phyloP scores from a whole-genome alignment of 1,139 yeast species.

The Schwanniomyces etchellsii region DNA sequence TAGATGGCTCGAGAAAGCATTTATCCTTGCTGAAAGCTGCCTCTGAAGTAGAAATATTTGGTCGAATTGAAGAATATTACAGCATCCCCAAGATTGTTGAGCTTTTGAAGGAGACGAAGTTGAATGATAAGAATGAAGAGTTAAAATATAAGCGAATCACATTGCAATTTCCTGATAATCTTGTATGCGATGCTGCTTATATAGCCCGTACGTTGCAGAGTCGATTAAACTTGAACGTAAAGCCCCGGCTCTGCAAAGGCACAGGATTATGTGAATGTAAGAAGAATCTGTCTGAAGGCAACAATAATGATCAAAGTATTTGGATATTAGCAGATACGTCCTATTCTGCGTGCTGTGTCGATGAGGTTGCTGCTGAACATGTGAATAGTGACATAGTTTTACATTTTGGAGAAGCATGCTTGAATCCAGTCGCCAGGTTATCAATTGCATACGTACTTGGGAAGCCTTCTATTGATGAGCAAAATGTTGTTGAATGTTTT shows the following conservation, averaged over 20 bases:
- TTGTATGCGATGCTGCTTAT: constrained; percentile 73
- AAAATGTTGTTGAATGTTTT: constrained; percentile 28
- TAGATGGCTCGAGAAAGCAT: constrained; percentile 26
- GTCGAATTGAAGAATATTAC: constrained; percentile 43
- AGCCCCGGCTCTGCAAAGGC: neutral
- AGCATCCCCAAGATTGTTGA: constrained; percentile 40
- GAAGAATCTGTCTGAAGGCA: constrained; percentile 1
- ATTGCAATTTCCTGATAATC: constrained; percentile 81
- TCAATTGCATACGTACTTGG: constrained; percentile 79
- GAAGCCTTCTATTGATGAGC: constrained; percentile 45
- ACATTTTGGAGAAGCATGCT: constrained; percentile 93
- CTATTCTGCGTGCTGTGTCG: constrained; percentile 92
- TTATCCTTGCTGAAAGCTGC: constrained; percentile 19
- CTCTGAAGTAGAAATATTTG: constrained; percentile 20
- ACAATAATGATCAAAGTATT: constrained; percentile 23
- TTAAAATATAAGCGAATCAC: constrained; percentile 51
- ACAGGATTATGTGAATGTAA: neutral
- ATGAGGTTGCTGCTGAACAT: constrained; percentile 95
- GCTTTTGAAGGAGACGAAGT: constrained; percentile 23
- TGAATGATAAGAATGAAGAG: constrained; percentile 9
- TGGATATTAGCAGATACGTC: constrained; percentile 94
- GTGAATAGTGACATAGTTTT: constrained; percentile 79
- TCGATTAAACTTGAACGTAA: constrained; percentile 11
- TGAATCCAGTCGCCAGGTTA: constrained; percentile 69
- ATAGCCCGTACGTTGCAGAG: constrained; percentile 49